phyloP scores from a whole-genome alignment of 768 basidiomycete species.

The Termitomyces sp. region DNA sequence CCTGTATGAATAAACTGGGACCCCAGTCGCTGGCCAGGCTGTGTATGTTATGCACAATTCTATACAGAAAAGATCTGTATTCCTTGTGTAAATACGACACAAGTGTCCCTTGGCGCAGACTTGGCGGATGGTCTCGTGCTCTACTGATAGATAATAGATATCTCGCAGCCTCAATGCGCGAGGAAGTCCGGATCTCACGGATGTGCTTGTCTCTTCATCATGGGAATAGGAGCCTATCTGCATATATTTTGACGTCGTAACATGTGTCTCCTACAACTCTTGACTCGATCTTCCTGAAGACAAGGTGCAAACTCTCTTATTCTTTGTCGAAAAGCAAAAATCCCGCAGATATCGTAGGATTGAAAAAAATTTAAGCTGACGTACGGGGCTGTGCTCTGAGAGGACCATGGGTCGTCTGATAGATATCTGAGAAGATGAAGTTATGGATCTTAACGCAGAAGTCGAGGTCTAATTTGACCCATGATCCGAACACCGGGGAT shows the following conservation, averaged over 20 bases:
- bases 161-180: not conserved
- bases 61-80: not conserved
- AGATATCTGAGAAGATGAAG: not conserved
- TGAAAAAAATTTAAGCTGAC: not conserved
- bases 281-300: not conserved
- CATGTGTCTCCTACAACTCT: not conserved
- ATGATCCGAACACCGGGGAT: not conserved
- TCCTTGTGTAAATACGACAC: not conserved
- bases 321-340: not conserved
- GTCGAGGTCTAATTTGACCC: not conserved
- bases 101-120: not conserved
- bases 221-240: not conserved
- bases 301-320: not conserved
- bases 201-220: not conserved
- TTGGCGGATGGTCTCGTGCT: not conserved
- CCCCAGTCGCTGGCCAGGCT: conserved; percentile 3
- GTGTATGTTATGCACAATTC: not conserved
- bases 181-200: not conserved
- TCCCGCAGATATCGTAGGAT: not conserved
- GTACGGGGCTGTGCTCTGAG: not conserved
- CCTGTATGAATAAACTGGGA: not conserved
- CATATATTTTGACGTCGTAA: not conserved
- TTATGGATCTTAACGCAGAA: not conserved
- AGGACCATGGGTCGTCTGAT: not conserved
- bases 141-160: not conserved